Base-by-base conservation (phyloP, 2,329 filamentous ascomycete genomes). In the Apiospora rasikravindrae region DNA sequence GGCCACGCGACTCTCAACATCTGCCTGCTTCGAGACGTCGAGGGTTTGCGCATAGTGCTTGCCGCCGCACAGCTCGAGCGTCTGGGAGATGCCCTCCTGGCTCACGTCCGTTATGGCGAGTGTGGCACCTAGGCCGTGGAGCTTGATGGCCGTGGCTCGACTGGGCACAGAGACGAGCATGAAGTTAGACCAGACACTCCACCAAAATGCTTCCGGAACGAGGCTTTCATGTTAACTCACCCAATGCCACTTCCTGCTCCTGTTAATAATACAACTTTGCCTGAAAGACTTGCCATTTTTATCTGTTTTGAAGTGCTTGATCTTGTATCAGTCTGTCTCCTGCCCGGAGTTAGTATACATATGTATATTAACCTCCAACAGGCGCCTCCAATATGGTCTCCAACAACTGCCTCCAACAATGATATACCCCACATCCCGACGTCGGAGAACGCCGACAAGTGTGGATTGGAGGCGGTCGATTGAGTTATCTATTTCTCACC, bases 31-130 rank as follows among this genome's bases (percentile, higher is more conserved):
- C 14, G 76, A 74, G 24, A 81, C 81, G 72, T 81, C 80, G 57
- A 82, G 76, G 2, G 75, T 72, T n/a, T 76, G 64, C 26, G 74
- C 72, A 19, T 72, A 51, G 19, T 51, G 66, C 19, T 29, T 40
- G 47, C 45, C 51, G 44, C 45, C 51, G 37, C 69, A 22, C 24
- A 71, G 45, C 5, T 53, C 53, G 44, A 70, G 29, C 4, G 73
- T 53, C 26, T 49, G 49, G 14, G 37, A 14, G 44, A 79, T 72
- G 4, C 76, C 74, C 1, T 72, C 57, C 1, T 69, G 67, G 67
- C 80, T 80, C 72, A 78, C 77, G 69, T 81, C 79, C 71, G 76
- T 74, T 0, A 80, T 74, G 37, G 77, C 75, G 40, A 81, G 73
- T 0, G 73, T 74, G 6, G 76, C 79, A 7, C 77, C 78, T 6